Evolutionary conservation across 2,329 filamentous ascomycete species (phyloP).

Genomic region (Periconia macrospinosa): DNA sequence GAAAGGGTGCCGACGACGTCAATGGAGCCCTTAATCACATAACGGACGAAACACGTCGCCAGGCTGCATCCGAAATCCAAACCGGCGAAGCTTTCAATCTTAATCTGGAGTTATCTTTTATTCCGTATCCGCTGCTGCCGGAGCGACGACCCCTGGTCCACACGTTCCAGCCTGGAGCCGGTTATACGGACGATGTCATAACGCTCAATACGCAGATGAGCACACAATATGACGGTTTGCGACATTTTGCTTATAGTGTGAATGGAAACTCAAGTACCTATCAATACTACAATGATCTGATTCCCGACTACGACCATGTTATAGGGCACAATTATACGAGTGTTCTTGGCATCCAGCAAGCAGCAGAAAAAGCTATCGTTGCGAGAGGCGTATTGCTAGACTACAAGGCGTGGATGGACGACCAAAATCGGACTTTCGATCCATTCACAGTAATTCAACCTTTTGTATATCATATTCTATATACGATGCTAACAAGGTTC

Average conservation of each 20-base stretch:
- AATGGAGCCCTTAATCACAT: neutral
- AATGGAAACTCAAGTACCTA: conserved; percentile 34
- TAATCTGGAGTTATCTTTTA: neutral
- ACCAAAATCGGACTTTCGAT: conserved; percentile 18
- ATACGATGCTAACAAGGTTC: neutral
- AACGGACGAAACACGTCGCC: neutral
- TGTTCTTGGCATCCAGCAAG: conserved; percentile 42
- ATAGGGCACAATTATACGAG: conserved; percentile 19
- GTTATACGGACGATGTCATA: neutral
- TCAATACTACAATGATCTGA: conserved; percentile 29
- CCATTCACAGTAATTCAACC: conserved; percentile 18
- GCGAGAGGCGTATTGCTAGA: conserved; percentile 60
- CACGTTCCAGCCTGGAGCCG: neutral
- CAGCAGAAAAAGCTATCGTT: conserved; percentile 58
- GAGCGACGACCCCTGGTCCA: neutral
- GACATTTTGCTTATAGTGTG: conserved; percentile 37
- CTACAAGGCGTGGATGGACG: conserved; percentile 43
- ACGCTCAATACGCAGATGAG: conserved; percentile 36
- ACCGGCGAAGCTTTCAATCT: conserved; percentile 1
- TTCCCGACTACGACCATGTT: conserved; percentile 11
- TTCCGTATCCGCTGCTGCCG: neutral
- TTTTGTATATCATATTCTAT: conserved; percentile 14
- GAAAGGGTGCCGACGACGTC: neutral
- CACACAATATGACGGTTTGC: conserved; percentile 40
- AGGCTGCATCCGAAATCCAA: neutral